Percentiles rank a stretch among this genome's conserved stretches.
These are phyloP conservation scores for Dactylonectria estremocensis DNA, from an alignment of 2,329 filamentous ascomycete species.

Conservation along the genomic window DNA sequence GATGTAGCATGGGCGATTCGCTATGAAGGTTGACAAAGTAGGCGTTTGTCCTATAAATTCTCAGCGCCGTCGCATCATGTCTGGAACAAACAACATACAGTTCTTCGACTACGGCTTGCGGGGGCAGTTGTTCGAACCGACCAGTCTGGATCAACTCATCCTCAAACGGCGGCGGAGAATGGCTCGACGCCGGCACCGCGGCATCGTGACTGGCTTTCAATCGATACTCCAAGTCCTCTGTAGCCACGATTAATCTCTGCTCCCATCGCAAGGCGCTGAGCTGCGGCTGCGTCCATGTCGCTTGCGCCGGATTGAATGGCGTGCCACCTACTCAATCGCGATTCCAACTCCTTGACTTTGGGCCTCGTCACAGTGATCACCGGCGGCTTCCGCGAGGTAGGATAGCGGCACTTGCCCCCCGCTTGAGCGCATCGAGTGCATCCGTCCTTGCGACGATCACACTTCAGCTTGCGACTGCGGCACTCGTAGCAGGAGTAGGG, in stretches of 20 bases:
- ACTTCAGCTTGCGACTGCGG: constrained; percentile 49
- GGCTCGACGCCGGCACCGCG: constrained; percentile 36
- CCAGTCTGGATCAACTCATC: constrained; percentile 45
- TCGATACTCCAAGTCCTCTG: constrained; percentile 44
- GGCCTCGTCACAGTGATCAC: constrained; percentile 45
- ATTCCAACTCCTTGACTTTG: constrained; percentile 49
- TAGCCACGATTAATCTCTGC: constrained; percentile 12
- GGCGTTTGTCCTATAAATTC: constrained; percentile 34
- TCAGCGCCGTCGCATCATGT: not conserved
- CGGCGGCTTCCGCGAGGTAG: constrained; percentile 44
- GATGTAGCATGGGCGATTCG: constrained; percentile 39
- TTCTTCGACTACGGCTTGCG: constrained; percentile 46
- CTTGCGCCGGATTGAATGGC: not conserved
- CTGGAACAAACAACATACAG: constrained; percentile 41
- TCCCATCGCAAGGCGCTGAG: not conserved
- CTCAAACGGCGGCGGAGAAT: constrained; percentile 26
- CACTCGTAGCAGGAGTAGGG: constrained; percentile 49
- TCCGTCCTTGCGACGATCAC: constrained; percentile 45
- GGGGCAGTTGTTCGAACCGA: constrained; percentile 50
- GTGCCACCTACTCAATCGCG: constrained; percentile 39
- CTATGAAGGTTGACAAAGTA: constrained; percentile 37
- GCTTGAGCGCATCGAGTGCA: constrained; percentile 47
- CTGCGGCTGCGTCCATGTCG: not conserved
- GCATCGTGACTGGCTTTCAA: constrained; percentile 37
- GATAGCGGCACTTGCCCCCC: constrained; percentile 46